Percentiles rank a stretch among this genome's conserved stretches.
phyloP scores from a whole-genome alignment of 23 red algal genomes.

The Gracilariopsis chorda region DNA sequence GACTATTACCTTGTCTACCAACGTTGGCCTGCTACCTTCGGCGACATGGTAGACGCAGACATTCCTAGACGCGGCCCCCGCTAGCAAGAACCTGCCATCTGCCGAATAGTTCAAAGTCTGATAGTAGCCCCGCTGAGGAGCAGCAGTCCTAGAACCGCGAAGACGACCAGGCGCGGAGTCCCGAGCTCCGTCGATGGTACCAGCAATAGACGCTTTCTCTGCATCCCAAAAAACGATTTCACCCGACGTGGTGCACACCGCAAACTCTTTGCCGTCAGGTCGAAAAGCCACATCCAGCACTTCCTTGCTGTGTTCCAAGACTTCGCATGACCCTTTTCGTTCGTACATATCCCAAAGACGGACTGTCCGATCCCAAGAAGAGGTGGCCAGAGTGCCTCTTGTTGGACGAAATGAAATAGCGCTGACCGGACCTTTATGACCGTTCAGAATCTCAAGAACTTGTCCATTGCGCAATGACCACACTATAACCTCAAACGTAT shows the following conservation, averaged over 20 bases:
- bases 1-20: slow-evolving; percentile 45
- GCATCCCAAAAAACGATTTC: slow-evolving; percentile 84
- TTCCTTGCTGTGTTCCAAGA: slow-evolving; percentile 83
- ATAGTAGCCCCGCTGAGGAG: slow-evolving; percentile 51
- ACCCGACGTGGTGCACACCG: slow-evolving; percentile 66
- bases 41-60: slow-evolving; percentile 75
- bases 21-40: slow-evolving; percentile 38
- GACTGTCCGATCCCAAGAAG: slow-evolving; percentile 97
- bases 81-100: slow-evolving; percentile 91
- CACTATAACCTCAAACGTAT: slow-evolving; percentile 87
- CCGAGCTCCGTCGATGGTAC: slow-evolving; percentile 85
- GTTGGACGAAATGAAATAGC: slow-evolving; percentile 56
- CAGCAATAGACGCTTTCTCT: slow-evolving; percentile 42
- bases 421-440: slow-evolving; percentile 79
- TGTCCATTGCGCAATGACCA: slow-evolving; percentile 92
- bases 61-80: slow-evolving; percentile 68
- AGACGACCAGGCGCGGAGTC: slow-evolving; percentile 74
- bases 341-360: slow-evolving; percentile 94
- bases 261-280: slow-evolving; percentile 88
- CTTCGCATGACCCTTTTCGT: slow-evolving; percentile 55
- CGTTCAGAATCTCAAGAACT: slow-evolving; percentile 82
- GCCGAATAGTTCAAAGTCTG: slow-evolving; percentile 72
- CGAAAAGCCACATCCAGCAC: slow-evolving; percentile 82
- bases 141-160: slow-evolving; percentile 54
- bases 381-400: slow-evolving; percentile 65